phyloP scores from a whole-genome alignment of 2,329 filamentous ascomycete species.

The Lecanicillium sp. region DNA sequence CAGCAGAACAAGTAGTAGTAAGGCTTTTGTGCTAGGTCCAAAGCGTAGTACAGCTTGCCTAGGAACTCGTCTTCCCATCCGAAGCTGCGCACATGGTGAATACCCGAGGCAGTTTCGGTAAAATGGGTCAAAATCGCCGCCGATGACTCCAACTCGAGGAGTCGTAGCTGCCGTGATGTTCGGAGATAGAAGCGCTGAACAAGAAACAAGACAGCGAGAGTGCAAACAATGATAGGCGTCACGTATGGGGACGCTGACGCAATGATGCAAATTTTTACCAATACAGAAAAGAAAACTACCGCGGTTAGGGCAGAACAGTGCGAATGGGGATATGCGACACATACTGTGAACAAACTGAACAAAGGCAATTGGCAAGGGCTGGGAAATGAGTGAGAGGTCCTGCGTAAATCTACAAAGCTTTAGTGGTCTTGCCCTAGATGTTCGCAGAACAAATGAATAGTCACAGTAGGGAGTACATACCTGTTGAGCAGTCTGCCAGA shows the following conservation, averaged over 20 bases:
- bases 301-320: background rate
- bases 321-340: background rate
- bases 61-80: conserved; percentile 41
- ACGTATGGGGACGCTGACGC: conserved; percentile 23
- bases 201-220: conserved; percentile 21
- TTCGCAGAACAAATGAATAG: conserved; percentile 17
- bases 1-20: conserved; percentile 48
- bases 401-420: conserved; percentile 22
- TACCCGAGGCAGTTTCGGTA: conserved; percentile 38
- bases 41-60: conserved; percentile 36
- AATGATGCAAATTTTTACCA: conserved; percentile 18
- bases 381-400: conserved; percentile 13
- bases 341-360: background rate
- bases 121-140: conserved; percentile 29
- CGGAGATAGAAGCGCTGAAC: conserved; percentile 28
- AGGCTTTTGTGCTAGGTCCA: conserved; percentile 47
- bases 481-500: background rate
- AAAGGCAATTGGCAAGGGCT: background rate
- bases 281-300: background rate
- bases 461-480: background rate
- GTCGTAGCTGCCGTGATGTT: conserved; percentile 31
- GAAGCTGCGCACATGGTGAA: conserved; percentile 46
- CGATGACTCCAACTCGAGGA: conserved; percentile 31
- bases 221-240: conserved; percentile 22
- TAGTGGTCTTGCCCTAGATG: background rate